Conservation (phyloP, 441 rosid species). For the Arabidopsis hybrid region DNA sequence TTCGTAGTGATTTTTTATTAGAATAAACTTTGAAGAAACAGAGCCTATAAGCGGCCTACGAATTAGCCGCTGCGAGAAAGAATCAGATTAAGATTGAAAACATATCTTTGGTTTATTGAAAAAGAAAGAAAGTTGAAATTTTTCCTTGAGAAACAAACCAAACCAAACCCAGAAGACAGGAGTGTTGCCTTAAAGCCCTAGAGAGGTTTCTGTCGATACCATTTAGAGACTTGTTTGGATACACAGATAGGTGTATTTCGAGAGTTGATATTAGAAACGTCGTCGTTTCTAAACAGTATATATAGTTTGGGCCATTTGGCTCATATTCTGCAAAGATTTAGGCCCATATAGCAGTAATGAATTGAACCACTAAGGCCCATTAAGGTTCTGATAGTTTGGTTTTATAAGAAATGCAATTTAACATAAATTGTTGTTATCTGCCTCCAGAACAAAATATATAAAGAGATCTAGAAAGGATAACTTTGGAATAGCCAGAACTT, state of each 20-base stretch:
- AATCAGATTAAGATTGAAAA: neutral
- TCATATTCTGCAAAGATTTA: neutral
- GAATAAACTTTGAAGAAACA: neutral
- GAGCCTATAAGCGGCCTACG: constrained; percentile 3
- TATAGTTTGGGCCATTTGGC: constrained; percentile 6
- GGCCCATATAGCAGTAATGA: neutral
- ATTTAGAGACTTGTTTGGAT: constrained; percentile 25
- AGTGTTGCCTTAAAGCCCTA: constrained; percentile 36
- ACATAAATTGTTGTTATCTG: too few relatives aligned
- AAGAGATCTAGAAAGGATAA: neutral
- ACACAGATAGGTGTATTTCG: neutral
- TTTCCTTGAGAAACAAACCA: constrained; percentile 36
- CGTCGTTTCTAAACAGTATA: constrained; percentile 8
- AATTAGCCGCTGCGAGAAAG: constrained; percentile 6
- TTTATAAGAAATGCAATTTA: too few relatives aligned
- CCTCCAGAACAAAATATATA: too few relatives aligned
- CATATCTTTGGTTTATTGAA: neutral
- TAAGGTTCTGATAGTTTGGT: too few relatives aligned
- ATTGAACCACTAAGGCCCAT: neutral
- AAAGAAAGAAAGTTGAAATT: neutral
- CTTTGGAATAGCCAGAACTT: constrained; percentile 9
- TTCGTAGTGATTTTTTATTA: neutral
- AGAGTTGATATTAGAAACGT: neutral
- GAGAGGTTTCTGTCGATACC: constrained; percentile 29
- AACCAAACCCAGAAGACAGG: constrained; percentile 15